phyloP scores from a whole-genome alignment of 2,329 filamentous ascomycete species.

The Rosellinia necatrix region DNA sequence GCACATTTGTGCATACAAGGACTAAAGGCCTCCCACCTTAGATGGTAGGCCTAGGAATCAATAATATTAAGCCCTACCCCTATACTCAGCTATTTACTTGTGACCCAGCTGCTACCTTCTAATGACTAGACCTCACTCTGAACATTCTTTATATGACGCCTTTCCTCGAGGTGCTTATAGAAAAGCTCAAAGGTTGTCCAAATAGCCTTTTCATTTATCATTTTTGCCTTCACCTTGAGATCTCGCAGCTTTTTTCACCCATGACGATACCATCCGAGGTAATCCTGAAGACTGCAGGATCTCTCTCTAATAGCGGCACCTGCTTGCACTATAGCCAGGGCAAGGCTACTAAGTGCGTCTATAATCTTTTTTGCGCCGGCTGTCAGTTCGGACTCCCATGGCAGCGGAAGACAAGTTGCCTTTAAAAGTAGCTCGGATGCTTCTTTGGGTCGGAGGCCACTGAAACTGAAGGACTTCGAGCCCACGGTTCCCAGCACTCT shows the following conservation, averaged over 20 bases:
- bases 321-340: slow-evolving; percentile 13
- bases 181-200: slow-evolving; percentile 13
- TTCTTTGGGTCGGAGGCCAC: slow-evolving; percentile 2
- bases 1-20: no score
- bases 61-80: no score
- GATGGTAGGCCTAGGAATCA: no score
- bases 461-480: slow-evolving; percentile 6
- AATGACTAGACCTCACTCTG: no score
- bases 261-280: slow-evolving; percentile 1
- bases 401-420: slow-evolving; percentile 1
- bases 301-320: slow-evolving; percentile 6
- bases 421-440: slow-evolving; percentile 6
- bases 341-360: slow-evolving; percentile 3
- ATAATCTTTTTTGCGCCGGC: neutral
- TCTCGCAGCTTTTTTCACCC: neutral
- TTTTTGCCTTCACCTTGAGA: neutral
- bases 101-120: no score
- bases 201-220: neutral
- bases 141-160: no score
- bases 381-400: neutral
- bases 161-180: neutral
- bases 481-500: neutral
- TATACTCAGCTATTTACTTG: no score
- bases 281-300: slow-evolving; percentile 3
- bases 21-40: no score